Evolutionary conservation across 805 yeast genomes (phyloP), one percentile per base, ranked within the genome.

Genomic region (Teunomyces funiuensis): DNA sequence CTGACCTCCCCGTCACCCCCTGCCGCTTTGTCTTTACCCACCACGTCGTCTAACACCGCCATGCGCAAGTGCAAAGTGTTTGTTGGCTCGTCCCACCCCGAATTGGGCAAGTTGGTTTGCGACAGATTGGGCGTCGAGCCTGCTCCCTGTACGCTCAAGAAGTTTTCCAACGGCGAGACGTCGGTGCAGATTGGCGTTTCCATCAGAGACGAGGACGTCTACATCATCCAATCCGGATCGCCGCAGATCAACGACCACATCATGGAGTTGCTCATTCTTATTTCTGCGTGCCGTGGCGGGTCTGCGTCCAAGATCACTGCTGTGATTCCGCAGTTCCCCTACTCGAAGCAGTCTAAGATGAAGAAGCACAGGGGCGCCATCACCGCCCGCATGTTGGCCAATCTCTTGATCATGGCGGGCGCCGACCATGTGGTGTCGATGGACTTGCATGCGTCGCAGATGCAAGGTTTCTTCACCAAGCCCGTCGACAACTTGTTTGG

Each of bases 351-450:
- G 67, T 82, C 91, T 52, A 93, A 95, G 70, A 93, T 93, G 99
- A 93, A 93, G 71, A 93, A 89, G 65, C 98, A 93, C 61, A 77
- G 99, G 66, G 99, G 99, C 41, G 98, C 99, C 29, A 93, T 93
- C 57, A 91, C 99, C 3, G 99, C 99, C 11, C 80, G 98, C 61
- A 87, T 93, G 98, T 76, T 93, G 60, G 98, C 99, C 46, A 93
- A 93, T 55, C 70, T 93, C 58, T 72, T 93, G 49, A 82, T 89
- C 43, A 95, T 93, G 95, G 98, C 99, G 3, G 99, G 99, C 53
- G 99, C 98, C 18, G 98, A 93, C 66, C 99, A 93, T 65, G 95
- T 93, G 43, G 91, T 93, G 28, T 88, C 97, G 3, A 90, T 93
- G 97, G 99, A 93, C 60, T 72, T 93, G 51, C 86, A 81, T 55